Base-by-base conservation (phyloP, 1,284 basidiomycete genomes). In the Boletellus sp. region DNA sequence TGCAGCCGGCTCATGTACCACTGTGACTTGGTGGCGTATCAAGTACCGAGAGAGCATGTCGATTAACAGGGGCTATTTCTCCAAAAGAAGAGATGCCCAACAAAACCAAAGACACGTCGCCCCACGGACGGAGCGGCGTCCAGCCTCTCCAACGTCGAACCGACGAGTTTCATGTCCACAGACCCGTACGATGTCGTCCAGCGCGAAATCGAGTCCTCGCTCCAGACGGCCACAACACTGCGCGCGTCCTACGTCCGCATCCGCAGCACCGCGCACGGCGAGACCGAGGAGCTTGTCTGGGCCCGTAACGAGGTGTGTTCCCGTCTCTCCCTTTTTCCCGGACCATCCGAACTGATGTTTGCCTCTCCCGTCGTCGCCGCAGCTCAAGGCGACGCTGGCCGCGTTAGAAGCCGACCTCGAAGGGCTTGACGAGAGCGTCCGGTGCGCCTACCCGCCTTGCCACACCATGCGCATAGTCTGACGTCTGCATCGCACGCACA, bases 401-500 rank as follows among this genome's bases (percentile, higher is more conserved):
- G 73, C 85, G 1, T 72, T 96, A 30, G 89, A 93, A 64, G 84
- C 88, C 0, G 93, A 96, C 71, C 66, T 94, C 26, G 89, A 93
- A 55, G 92, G 93, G 63, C 71, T 96, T 19, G 92, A 94, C 49
- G 91, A 93, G 64, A 92, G 90, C 59, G 91, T 96, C 26, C 84
- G 82, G 80, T 89, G 67, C 56, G 80, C 5, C 30, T 7, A 5
- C 30, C 13, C 12, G 12, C 13, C 30, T 32, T 8, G 12, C 30
- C 26, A 28, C 26, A 10, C 26, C 36, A 32, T 38, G 41, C 50
- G n/a, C 48, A 16, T 6, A 5, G 12, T 22, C 41, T 60, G 52
- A 58, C 49, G 19, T 15, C 47, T 18, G 47, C 16, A n/a, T 24
- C 40, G 49, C 6, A 60, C 15, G 1, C 13, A 6, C 33, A 1